Evolutionary conservation across 257 asterid genomes (phyloP), one percentile per base, ranked within the genome.

Genomic region (Nicotiana attenuata): DNA sequence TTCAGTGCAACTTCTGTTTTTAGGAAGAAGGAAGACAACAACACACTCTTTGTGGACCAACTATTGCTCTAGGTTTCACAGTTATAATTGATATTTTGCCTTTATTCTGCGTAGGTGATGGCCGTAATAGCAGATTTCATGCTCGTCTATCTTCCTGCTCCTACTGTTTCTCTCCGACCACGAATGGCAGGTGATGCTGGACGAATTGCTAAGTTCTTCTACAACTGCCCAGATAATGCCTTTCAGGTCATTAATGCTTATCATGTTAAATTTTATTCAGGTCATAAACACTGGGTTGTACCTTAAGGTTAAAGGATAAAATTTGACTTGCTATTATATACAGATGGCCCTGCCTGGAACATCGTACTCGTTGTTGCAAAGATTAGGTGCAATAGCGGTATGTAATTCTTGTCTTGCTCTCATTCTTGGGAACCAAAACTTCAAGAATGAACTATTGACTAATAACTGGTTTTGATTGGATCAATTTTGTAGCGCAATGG

Each of bases 71-170:
- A 11, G 61, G 81, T 55, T 29, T 3, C 52, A 15, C 33, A 56
- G 67, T 55, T 55, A 31, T 77, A 29, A 11, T 76, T 56, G 60
- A 77, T 22, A 78, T 64, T 81, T 85, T 77, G 53, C 82, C 50
- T 84, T 82, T 56, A 47, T 45, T 45, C 59, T 73, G 63, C 78
- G 59, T 84, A 93, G 98, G 97, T 90, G 80, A 95, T 93, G 99
- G 98, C 99, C 53, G 80, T 95, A 79, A 89, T 95, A 83, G 99
- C 99, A 77, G 99, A 93, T 89, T 95, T 93, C 89, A 95, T 93
- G 99, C 98, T 93, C 55, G 98, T 95, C 63, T 95, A 91, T 87
- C 98, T 95, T 82, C 99, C 98, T 15, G 99, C 98, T 82, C 99
- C 98, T 38, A 95, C 99, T n/a, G 92, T 95, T 84, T 91, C 99